Evolutionary conservation across 2,329 filamentous ascomycete genomes (phyloP), one percentile per base, ranked within the genome.

Genomic region (Beauveria scarabaeidicola): DNA sequence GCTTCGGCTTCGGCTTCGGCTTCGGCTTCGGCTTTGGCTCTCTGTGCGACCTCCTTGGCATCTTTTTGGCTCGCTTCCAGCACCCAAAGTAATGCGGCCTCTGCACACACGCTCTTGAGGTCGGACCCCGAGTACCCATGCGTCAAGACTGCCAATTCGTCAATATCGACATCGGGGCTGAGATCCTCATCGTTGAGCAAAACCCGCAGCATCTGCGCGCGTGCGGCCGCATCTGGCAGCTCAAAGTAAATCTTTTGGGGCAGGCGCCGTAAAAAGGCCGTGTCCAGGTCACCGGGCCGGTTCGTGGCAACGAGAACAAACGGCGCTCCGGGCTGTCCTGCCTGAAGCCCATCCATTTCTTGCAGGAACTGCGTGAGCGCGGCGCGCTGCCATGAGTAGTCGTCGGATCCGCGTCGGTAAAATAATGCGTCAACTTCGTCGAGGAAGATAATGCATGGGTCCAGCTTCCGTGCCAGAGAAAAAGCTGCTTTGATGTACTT

Each of bases 121-220:
- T 81, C 79, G 1, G 77, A 80, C 17, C 79, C 79, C 0, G 78
- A 80, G 63, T 80, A 81, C 27, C 77, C 70, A 0, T 74, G 71
- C 1, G 79, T 81, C 17, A 72, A 70, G 27, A 67, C 70, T 3
- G 78, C 77, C 3, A 81, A 65, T 9, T 73, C 69, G 2, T 72
- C 67, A 11, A 79, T 64, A 38, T 75, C 71, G 4, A 79, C 72
- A 9, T 74, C 71, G 1, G 68, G 61, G 11, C 73, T 75, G 15
- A 58, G 23, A 9, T 67, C 64, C 65, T 81, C 78, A 9, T 75
- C 72, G 62, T 77, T 77, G 17, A 82, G 69, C 57, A 80, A 75
- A 38, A 81, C 77, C 58, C 74, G 72, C 17, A 82, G 69, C 62
- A 82, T 81, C 15, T 71, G 68, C 36, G 72, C 68, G 4, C 79